Evolutionary conservation across 176 grass and related monocot genomes (phyloP), one percentile per base, ranked within the genome.

Genomic region (Aegilops speltoides): DNA sequence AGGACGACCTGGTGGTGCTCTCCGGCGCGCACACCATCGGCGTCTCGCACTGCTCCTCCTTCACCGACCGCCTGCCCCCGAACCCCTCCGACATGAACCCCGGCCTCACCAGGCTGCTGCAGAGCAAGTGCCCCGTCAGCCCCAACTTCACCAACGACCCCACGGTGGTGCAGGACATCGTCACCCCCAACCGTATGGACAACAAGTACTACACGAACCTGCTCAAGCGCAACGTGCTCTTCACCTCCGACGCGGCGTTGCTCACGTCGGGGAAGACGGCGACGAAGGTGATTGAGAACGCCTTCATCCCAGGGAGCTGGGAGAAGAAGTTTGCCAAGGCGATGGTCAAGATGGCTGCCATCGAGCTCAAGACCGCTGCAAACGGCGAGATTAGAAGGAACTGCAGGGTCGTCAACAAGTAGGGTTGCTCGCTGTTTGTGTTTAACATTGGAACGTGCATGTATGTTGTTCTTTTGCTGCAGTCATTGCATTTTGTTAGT

Each of bases 1-100:
- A 12, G 8, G 38, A 88, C 10, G 95, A 97, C 76, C 20, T 95
- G 3, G 85, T 89, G 63, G 38, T 72, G 2, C 91, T 95, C 46
- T 91, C 94, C 7, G 94, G 89, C 10, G 61, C 81, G 13, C 91
- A 95, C 91, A 65, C 81, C 28, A 23, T 95, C 31, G 94, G 94
- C 9, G 34, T 59, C 1, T 70, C 94, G 1, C 91, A 93, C 86
- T 95, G 91, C 78, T 77, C 82, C 0, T 89, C 84, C 33, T 95
- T 96, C 91, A 4, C 17, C 10, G 9, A 34, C 59, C 89, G 89
- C 20, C 82, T 87, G 46, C 64, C 81, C 4, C 57, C 79, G 5
- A 75, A 75, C 72, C 79, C 88, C 0, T 64, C 87, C 26, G 34
- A 79, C 87, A 90, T 95, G 11, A 14, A 93, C 72, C 14, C 6